Conservation (phyloP, 1,139 yeast genomes). For the Yamadazyma dushanensis region DNA sequence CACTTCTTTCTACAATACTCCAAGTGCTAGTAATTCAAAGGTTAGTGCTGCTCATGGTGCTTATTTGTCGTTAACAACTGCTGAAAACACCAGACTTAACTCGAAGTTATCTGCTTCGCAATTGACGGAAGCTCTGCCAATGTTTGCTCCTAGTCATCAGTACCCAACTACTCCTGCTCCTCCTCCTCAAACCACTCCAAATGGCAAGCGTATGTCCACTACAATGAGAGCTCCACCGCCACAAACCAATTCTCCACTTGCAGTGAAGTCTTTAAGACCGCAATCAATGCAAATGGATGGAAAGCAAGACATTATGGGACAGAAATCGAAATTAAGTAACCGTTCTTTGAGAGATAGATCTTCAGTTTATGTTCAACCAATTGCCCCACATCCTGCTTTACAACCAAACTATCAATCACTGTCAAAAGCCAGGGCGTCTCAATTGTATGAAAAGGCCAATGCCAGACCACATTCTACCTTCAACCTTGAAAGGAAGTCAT, state of each 20-base stretch:
- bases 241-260: conserved; percentile 9
- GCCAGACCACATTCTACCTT: conserved; percentile 41
- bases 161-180: conserved; percentile 16
- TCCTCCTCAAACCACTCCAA: conserved; percentile 8
- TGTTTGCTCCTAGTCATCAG: conserved; percentile 14
- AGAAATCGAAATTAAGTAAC: conserved; percentile 22
- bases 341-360: conserved; percentile 31
- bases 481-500: conserved; percentile 46
- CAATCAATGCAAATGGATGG: conserved; percentile 20
- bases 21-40: conserved; percentile 12
- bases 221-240: conserved; percentile 31
- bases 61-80: conserved; percentile 67
- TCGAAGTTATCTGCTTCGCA: conserved; percentile 54
- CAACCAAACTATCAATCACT: conserved; percentile 43
- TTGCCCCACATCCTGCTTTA: conserved; percentile 44
- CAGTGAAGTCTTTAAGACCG: conserved; percentile 36
- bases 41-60: conserved; percentile 55
- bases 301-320: background rate
- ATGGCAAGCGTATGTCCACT: conserved; percentile 30
- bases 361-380: conserved; percentile 41
- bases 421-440: conserved; percentile 46
- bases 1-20: conserved; percentile 23
- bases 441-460: conserved; percentile 51
- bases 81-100: conserved; percentile 73
- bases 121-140: conserved; percentile 21